phyloP scores from a whole-genome alignment of 176 grass and related monocot species.

The Ensete ventricosum region DNA sequence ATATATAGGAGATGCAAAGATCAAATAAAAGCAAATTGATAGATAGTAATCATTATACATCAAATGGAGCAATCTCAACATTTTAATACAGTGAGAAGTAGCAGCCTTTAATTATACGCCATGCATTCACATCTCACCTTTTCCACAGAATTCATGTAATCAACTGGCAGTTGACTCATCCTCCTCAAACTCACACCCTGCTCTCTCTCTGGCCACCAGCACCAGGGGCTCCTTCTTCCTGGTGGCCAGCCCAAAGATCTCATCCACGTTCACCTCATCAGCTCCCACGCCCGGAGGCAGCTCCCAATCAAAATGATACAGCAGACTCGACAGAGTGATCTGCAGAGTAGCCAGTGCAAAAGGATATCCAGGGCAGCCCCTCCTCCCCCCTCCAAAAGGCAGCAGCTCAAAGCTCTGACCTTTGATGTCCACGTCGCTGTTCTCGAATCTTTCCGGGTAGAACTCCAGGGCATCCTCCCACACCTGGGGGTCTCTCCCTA shows the following conservation, averaged over 20 bases:
- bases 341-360: constrained; percentile 20
- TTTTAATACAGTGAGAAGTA: no score
- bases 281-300: constrained; percentile 13
- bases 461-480: constrained; percentile 27
- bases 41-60: no score
- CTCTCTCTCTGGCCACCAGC: background rate
- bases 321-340: constrained; percentile 32
- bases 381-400: constrained; percentile 25
- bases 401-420: constrained; percentile 20
- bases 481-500: constrained; percentile 9
- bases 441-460: constrained; percentile 27
- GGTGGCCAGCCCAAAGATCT: constrained; percentile 24
- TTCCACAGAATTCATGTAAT: no score
- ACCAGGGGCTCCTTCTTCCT: background rate
- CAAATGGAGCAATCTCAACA: no score
- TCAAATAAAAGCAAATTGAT: no score
- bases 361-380: constrained; percentile 31
- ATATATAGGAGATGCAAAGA: no score
- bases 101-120: background rate
- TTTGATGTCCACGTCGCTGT: background rate
- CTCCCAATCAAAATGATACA: constrained; percentile 34
- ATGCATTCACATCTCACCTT: no score
- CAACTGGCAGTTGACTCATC: no score
- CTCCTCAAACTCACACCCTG: background rate
- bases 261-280: constrained; percentile 21